Evolutionary conservation across 2,329 filamentous ascomycete species (phyloP).

Genomic region (Nemania sp.): DNA sequence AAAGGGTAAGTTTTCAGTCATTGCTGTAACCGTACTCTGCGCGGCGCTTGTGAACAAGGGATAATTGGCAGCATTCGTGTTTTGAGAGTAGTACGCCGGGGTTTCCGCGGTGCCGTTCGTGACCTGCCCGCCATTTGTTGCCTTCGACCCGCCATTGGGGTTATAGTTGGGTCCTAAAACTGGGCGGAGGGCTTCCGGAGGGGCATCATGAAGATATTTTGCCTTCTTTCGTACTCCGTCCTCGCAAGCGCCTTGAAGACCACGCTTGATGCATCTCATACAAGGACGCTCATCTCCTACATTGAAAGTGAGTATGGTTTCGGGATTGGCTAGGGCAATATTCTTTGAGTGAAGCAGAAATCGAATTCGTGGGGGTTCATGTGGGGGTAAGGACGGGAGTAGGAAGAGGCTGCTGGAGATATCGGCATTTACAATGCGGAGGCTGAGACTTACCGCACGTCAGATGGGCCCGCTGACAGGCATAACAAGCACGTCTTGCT

Average conservation of each 20-base stretch:
- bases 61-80: constrained; percentile 59
- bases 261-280: constrained; percentile 92
- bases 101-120: constrained; percentile 62
- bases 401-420: constrained; percentile 41
- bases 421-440: constrained; percentile 43
- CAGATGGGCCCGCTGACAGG: constrained; percentile 95
- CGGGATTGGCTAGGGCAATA: constrained; percentile 14
- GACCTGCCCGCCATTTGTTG: constrained; percentile 61
- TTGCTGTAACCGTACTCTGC: constrained; percentile 58
- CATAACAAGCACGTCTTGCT: constrained; percentile 93
- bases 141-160: constrained; percentile 62
- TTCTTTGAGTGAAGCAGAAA: constrained; percentile 30
- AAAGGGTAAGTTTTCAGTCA: constrained; percentile 67
- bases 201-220: constrained; percentile 97
- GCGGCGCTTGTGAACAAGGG: constrained; percentile 62
- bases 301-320: constrained; percentile 40
- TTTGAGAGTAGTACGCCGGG: constrained; percentile 62
- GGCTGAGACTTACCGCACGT: constrained; percentile 85
- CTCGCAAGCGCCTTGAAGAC: constrained; percentile 89
- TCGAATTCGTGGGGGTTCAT: constrained; percentile 36
- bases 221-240: constrained; percentile 98
- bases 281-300: constrained; percentile 95
- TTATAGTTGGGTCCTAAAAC: constrained; percentile 80
- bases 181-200: constrained; percentile 88
- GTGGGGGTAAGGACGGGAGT: constrained; percentile 31